Base-by-base conservation (phyloP, 768 basidiomycete species). In the Naganishia antarctica region DNA sequence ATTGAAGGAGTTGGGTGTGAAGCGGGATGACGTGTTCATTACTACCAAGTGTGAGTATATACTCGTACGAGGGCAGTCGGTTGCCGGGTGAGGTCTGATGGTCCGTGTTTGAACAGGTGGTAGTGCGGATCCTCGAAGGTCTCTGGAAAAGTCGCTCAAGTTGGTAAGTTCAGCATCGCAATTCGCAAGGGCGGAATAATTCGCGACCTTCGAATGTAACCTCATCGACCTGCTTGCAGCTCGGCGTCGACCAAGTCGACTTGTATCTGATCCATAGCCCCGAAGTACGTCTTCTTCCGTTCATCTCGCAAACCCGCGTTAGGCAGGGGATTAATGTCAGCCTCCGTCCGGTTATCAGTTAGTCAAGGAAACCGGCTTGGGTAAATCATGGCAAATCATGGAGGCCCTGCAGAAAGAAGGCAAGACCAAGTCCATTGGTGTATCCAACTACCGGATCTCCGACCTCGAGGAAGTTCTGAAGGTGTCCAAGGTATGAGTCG, bases 261-360 rank as follows among this genome's bases (percentile, higher is more conserved):
- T 73, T 87, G 61, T 87, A 83, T 75, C 77, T 88, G 63, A 79
- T 89, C 59, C 87, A 88, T 69, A 69, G 58, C 26, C 73, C 73
- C 1, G 60, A 64, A 34, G 70, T 74, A 45, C 71, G 69, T 46
- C 78, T 46, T 69, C 47, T 46, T 47, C 50, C 18, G 15, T 58
- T n/a, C n/a, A n/a, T n/a, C n/a, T n/a, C n/a, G 26, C 23, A 12
- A 8, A 25, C 13, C 7, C 0, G 8, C 4, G 7, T 15, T n/a
- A 21, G 37, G 25, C 3, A 21, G 1, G 6, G 3, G 0, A 29
- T 12, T 28, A n/a, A 34, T 62, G 61, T 49, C 29, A 37, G 11
- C 26, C 11, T 34, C 3, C 40, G 15, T 32, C 40, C 26, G 18
- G 29, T 40, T 18, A 49, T 40, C 47, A 68, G 67, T 49, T 50